Evolutionary conservation across 2,329 filamentous ascomycete genomes (phyloP).

Genomic region (Dendryphion nanum): DNA sequence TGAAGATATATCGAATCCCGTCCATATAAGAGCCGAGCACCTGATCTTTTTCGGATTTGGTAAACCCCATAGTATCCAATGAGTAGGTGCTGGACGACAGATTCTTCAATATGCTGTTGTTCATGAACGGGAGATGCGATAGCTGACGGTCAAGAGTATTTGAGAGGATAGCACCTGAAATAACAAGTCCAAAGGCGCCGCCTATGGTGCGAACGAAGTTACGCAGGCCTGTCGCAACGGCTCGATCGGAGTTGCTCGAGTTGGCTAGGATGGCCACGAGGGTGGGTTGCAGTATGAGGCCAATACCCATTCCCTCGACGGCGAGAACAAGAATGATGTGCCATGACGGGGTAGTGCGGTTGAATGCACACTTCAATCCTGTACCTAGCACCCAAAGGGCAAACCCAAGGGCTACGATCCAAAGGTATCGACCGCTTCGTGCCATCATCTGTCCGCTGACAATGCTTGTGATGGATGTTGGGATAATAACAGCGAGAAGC

Average conservation of each 20-base stretch:
- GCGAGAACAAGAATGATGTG: neutral
- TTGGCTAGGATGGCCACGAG: conserved; percentile 56
- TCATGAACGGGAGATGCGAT: conserved; percentile 9
- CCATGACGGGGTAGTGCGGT: too few relatives aligned
- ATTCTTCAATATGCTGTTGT: conserved; percentile 9
- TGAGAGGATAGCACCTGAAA: conserved; percentile 16
- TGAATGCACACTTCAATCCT: conserved; percentile 51
- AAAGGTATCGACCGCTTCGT: conserved; percentile 17
- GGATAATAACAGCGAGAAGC: conserved; percentile 16
- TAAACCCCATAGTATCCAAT: conserved; percentile 11
- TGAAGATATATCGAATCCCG: conserved; percentile 18
- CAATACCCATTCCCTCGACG: conserved; percentile 35
- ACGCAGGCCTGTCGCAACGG: conserved; percentile 59
- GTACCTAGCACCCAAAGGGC: conserved; percentile 51
- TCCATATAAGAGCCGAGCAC: conserved; percentile 17
- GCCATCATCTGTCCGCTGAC: conserved; percentile 17
- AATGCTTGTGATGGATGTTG: conserved; percentile 15
- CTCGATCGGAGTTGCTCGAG: conserved; percentile 52
- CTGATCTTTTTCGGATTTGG: conserved; percentile 6
- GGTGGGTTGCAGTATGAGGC: conserved; percentile 51
- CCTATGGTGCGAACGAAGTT: conserved; percentile 63
- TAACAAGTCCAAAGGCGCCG: conserved; percentile 42
- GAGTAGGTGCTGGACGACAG: conserved; percentile 21
- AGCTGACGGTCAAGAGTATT: too few relatives aligned
- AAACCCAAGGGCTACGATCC: conserved; percentile 31